Base-by-base conservation (phyloP, 2,329 filamentous ascomycete genomes). In the Parastagonospora avenae region DNA sequence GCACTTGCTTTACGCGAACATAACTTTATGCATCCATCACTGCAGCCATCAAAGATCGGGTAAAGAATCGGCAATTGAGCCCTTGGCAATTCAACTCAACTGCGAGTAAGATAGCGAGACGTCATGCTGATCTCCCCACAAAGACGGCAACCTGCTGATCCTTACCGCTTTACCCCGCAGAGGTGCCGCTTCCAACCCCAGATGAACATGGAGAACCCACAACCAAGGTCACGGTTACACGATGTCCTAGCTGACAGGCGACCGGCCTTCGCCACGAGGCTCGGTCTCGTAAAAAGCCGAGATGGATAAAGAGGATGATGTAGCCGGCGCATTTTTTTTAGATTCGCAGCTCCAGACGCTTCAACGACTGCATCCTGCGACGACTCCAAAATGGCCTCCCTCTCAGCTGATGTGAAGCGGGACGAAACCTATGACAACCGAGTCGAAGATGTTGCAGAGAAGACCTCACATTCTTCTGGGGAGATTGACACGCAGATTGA, bases 401-500 rank as follows among this genome's bases (percentile, higher is more conserved):
- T 55, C 42, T 54, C 60, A 7, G 37, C 15, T 4, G 44, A 63
- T 29, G 40, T 60, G 15, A 61, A 66, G 50, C 30, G 43, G 15
- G 57, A 51, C 15, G 41, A 42, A 11, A 39, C 50, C 14, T 36
- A 48, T 7, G 29, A 58, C 19, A 54, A 59, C 15, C 59, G 57
- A 49, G 58, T 59, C 30, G 67, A 70, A 38, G 48, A 67, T 48
- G 16, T 71, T 2, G 57, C 42, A 1, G 66, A 71, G 44, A 70
- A 70, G 53, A 52, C 39, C 2, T 56, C 53, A 6, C 63, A 49
- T 2, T 66, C 65, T 0, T 64, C 65, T 5, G 62, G 32, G 11
- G 62, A 67, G 50, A 35, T 69, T 7, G 69, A 69, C 42, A 60
- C 66, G 2, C 63, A 67, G 50, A 35, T 69, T 7, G 69, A 69